phyloP scores from a whole-genome alignment of 441 rosid species.

The Lepidium campestre region DNA sequence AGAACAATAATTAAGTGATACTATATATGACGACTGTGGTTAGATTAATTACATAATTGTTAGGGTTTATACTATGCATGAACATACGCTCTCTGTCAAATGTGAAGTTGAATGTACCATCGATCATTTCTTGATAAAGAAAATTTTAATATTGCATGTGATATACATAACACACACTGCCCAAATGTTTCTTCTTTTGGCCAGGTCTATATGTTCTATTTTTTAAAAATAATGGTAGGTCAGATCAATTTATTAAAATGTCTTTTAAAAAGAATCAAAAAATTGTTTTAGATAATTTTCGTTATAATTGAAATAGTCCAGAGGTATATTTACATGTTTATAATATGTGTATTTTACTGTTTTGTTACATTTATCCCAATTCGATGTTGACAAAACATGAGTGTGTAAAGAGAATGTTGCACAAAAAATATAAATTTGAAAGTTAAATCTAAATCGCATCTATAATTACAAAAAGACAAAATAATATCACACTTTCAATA shows the following conservation, averaged over 20 bases:
- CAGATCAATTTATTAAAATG: no score
- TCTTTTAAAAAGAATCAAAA: no score
- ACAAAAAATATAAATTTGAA: conserved; percentile 1
- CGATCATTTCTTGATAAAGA: neutral
- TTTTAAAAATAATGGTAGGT: no score
- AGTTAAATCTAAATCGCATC: conserved; percentile 23
- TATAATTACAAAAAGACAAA: conserved; percentile 41
- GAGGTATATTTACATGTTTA: neutral
- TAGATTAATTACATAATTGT: neutral
- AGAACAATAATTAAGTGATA: neutral
- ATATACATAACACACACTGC: no score
- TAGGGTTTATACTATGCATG: neutral
- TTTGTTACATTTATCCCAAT: neutral
- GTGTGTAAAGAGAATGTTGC: conserved; percentile 8
- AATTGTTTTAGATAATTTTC: no score
- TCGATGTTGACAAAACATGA: conserved; percentile 12
- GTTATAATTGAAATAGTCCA: neutral
- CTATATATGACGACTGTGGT: neutral
- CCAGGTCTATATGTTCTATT: no score
- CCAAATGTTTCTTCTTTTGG: no score
- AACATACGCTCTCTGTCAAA: neutral
- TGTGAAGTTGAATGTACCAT: neutral
- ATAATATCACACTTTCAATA: conserved; percentile 33
- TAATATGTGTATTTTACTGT: neutral
- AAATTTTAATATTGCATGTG: no score